phyloP scores from a whole-genome alignment of 306 rosid species.

The Begonia masoniana region DNA sequence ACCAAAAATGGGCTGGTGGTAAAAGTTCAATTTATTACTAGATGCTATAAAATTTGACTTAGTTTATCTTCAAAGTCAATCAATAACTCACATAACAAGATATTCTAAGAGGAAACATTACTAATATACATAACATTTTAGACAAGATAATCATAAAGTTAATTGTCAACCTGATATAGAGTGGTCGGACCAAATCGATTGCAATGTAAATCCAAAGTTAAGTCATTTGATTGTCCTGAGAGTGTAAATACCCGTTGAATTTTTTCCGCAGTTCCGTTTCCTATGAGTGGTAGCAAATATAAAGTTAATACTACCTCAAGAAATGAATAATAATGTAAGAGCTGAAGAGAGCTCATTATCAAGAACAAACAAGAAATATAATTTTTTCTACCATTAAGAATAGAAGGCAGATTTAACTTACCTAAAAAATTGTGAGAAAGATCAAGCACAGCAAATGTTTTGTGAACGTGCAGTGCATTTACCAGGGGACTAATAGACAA shows the following conservation, averaged over 20 bases:
- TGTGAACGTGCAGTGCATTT: conserved; percentile 56
- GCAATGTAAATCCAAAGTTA: conserved; percentile 81
- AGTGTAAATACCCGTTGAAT: conserved; percentile 59
- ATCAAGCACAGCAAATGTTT: conserved; percentile 69
- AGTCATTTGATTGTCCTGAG: conserved; percentile 61
- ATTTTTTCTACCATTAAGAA: background rate
- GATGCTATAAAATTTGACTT: too few species aligned
- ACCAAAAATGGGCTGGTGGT: too few species aligned
- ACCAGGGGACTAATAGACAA: conserved; percentile 69
- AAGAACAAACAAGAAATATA: conserved; percentile 8
- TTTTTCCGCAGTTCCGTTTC: conserved; percentile 81
- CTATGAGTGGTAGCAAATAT: conserved; percentile 27
- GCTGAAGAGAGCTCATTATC: conserved; percentile 1
- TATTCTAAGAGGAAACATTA: too few species aligned
- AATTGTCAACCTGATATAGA: conserved; percentile 46
- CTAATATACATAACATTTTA: too few species aligned
- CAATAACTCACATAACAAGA: too few species aligned
- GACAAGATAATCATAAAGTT: too few species aligned
- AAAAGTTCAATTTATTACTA: too few species aligned
- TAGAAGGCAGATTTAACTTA: conserved; percentile 9
- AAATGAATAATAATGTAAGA: background rate
- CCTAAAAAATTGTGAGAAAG: conserved; percentile 90
- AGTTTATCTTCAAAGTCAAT: too few species aligned
- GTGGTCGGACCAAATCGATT: conserved; percentile 78
- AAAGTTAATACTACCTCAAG: background rate